Base-by-base conservation (phyloP, 2,329 filamentous ascomycete species). In the Monilinia laxa region DNA sequence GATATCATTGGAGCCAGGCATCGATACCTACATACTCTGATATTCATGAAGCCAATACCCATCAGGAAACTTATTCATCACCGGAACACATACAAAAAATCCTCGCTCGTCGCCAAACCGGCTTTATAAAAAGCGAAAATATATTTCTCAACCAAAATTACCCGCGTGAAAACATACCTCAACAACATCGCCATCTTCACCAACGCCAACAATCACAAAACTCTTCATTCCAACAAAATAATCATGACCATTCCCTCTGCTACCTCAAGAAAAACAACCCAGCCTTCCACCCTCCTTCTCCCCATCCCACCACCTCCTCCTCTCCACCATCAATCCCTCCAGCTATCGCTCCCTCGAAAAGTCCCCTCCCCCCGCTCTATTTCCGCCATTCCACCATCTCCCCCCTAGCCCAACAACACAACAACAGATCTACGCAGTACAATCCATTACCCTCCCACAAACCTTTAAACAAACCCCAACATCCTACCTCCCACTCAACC, bases 331-430 rank as follows among this genome's bases (percentile, higher is more conserved):
- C 77, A 79, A 59, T 75, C 77, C 14, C 81, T n/a, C 85, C n/a
- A 81, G 81, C 4, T 75, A 75, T 70, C 75, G 75, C 2, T 83
- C 81, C 42, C 66, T 86, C 3, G 84, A 86, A 73, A 86, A 86
- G 74, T 81, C 82, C 64, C 45, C 9, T 23, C 20, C 20, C 18
- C 47, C 47, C 20, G 12, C 35, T 10, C 18, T 9, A 9, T 9
- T 9, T 18, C 6, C 45, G 2, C 20, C 18, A 28, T 28, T 2
- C 28, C 28, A 4, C 28, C 28, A 28, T 28, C 28, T 2, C 28
- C 28, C 28, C 28, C 28, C 28, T 28, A 28, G 4, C 28, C 28
- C 28, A 28, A 28, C 28, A 28, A 28, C 28, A 28, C 28, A 28
- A 28, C 28, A 28, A 28, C 28, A 28, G 28, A 28, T 28, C 4